Percentiles rank a stretch among this genome's conserved stretches.
phyloP scores from a whole-genome alignment of 2,329 filamentous ascomycete species.

The Paecilomyces niveus region DNA sequence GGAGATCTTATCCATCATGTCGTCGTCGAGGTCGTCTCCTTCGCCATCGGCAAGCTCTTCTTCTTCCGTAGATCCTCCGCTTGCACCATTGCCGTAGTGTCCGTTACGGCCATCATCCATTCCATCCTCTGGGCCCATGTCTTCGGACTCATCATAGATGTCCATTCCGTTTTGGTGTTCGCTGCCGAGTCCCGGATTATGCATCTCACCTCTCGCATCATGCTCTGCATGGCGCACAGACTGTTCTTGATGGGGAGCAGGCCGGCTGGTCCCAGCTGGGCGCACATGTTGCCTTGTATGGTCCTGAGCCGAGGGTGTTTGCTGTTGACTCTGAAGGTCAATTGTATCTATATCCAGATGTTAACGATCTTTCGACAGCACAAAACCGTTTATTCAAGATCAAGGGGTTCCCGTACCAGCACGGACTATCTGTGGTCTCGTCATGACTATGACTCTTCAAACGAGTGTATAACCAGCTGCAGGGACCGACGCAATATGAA shows the following conservation, averaged over 20 bases:
- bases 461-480: neutral
- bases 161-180: conserved; percentile 25
- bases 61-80: conserved; percentile 28
- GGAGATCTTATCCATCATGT: conserved; percentile 98
- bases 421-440: conserved; percentile 39
- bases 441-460: conserved; percentile 20
- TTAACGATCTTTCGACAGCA: neutral
- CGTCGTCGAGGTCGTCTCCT: conserved; percentile 68
- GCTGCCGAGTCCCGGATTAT: conserved; percentile 48
- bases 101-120: conserved; percentile 8
- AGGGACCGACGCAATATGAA: neutral
- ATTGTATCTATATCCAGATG: conserved; percentile 64
- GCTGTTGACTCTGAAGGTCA: conserved; percentile 74
- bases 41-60: conserved; percentile 57
- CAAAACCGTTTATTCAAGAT: neutral
- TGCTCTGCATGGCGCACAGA: conserved; percentile 73
- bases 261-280: conserved; percentile 45
- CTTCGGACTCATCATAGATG: conserved; percentile 25
- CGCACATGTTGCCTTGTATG: conserved; percentile 55
- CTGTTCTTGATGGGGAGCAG: conserved; percentile 78
- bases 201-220: conserved; percentile 67
- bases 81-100: conserved; percentile 15
- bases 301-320: conserved; percentile 75
- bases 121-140: conserved; percentile 15
- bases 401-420: conserved; percentile 29